Conservation (phyloP, 495 filamentous ascomycete genomes). For the Xylaria curta region DNA sequence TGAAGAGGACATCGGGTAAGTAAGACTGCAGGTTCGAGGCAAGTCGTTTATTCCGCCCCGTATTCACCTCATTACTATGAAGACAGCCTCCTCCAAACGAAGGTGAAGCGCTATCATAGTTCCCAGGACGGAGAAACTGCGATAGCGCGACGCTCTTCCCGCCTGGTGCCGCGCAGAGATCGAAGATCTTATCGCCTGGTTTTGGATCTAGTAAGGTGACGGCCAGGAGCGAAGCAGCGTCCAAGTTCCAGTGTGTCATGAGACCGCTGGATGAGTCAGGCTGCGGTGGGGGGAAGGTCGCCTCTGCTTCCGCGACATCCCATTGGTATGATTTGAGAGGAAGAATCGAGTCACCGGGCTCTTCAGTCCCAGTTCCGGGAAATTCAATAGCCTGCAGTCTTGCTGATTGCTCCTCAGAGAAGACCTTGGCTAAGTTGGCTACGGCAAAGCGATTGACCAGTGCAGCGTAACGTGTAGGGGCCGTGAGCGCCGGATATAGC, state of each 20-base stretch:
- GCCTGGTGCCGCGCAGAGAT: slow-evolving; percentile 26
- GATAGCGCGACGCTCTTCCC: slow-evolving; percentile 27
- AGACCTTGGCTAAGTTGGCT: neutral
- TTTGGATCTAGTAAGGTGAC: slow-evolving; percentile 20
- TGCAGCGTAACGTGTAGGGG: slow-evolving; percentile 26
- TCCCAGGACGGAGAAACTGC: slow-evolving; percentile 13
- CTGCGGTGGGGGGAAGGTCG: slow-evolving; percentile 21
- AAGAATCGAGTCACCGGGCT: neutral
- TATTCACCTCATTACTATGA: slow-evolving; percentile 28
- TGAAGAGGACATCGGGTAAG: slow-evolving; percentile 14
- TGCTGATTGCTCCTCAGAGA: slow-evolving; percentile 5
- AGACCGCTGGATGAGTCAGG: slow-evolving; percentile 4
- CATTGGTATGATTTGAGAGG: slow-evolving; percentile 26
- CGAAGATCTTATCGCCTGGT: slow-evolving; percentile 24
- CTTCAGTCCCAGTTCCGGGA: neutral
- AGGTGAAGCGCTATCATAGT: slow-evolving; percentile 16
- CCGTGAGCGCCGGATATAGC: slow-evolving; percentile 25
- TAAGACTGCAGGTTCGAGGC: slow-evolving; percentile 16
- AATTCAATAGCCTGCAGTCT: slow-evolving; percentile 11
- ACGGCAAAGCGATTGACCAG: slow-evolving; percentile 22
- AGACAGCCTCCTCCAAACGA: slow-evolving; percentile 19
- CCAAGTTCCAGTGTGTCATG: slow-evolving; percentile 31
- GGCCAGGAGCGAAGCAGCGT: slow-evolving; percentile 26
- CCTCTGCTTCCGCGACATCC: slow-evolving; percentile 19
- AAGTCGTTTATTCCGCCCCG: slow-evolving; percentile 26